phyloP scores from a whole-genome alignment of 2,329 filamentous ascomycete genomes.

The Hypoxylon sp. region DNA sequence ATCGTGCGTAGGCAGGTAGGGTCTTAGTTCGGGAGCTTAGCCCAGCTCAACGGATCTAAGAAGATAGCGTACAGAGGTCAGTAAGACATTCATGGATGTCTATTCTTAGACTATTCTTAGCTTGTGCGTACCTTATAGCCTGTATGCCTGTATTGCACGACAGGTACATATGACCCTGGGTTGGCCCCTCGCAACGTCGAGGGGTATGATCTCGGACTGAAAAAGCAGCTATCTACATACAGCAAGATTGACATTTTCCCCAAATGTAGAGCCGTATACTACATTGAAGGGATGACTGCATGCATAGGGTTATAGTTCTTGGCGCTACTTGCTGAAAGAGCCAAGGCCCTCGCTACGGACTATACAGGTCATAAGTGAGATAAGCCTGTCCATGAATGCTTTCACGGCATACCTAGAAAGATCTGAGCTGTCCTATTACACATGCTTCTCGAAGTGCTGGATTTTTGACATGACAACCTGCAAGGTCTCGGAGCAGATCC shows the following conservation, averaged over 20 bases:
- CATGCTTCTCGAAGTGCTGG: constrained; percentile 29
- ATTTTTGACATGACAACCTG: constrained; percentile 33
- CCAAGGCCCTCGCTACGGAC: constrained; percentile 26
- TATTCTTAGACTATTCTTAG: constrained; percentile 42
- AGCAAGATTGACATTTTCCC: constrained; percentile 25
- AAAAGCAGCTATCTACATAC: constrained; percentile 29
- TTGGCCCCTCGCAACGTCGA: constrained; percentile 23
- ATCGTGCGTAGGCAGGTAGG: constrained; percentile 35
- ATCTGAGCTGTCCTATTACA: constrained; percentile 22
- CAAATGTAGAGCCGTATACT: constrained; percentile 35
- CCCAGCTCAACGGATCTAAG: constrained; percentile 29
- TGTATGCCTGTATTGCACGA: constrained; percentile 24
- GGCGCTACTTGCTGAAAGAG: constrained; percentile 32
- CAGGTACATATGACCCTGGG: constrained; percentile 23
- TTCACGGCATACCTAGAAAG: constrained; percentile 22
- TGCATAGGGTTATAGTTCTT: constrained; percentile 29
- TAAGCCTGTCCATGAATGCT: constrained; percentile 30
- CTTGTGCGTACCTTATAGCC: constrained; percentile 24
- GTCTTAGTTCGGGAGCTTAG: constrained; percentile 21
- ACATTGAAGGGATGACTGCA: constrained; percentile 44
- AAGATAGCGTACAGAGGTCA: constrained; percentile 22
- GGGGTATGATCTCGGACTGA: constrained; percentile 33
- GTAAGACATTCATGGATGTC: constrained; percentile 7
- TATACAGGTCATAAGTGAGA: constrained; percentile 41
- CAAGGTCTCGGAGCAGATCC: constrained; percentile 37